phyloP scores from a whole-genome alignment of 192 early-diverging fungal species.

The Podila clonocystis region DNA sequence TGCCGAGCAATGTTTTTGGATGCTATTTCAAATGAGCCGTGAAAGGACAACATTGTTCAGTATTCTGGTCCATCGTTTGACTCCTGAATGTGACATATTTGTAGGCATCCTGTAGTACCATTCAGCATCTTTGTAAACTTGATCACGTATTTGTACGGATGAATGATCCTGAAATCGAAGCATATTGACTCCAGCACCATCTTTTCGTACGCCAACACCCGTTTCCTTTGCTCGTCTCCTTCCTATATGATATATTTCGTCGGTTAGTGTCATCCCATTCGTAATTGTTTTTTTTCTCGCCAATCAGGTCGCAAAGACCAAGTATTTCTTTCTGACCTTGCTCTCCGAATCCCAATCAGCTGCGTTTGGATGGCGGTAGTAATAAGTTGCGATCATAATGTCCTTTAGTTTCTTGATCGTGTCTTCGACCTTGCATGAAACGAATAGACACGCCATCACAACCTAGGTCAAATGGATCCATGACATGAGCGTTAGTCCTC shows the following conservation, averaged over 20 bases:
- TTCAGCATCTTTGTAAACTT: constrained; percentile 77
- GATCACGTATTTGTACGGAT: constrained; percentile 75
- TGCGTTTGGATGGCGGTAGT: constrained; percentile 57
- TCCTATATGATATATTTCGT: no score
- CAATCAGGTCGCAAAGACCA: not conserved
- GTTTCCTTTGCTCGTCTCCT: constrained; percentile 72
- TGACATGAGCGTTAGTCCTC: not conserved
- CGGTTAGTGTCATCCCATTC: not conserved
- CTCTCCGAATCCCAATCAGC: constrained; percentile 65
- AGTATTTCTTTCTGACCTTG: constrained; percentile 40
- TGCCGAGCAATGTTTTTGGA: constrained; percentile 57
- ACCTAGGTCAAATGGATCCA: constrained; percentile 12
- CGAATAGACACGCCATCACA: constrained; percentile 74
- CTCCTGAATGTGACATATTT: not conserved
- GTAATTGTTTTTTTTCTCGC: not conserved
- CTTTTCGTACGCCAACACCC: constrained; percentile 74
- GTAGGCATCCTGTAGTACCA: constrained; percentile 47
- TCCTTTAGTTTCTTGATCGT: constrained; percentile 87
- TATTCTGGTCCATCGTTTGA: not conserved
- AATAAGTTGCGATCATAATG: constrained; percentile 72
- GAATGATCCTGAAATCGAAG: constrained; percentile 83
- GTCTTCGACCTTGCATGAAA: constrained; percentile 89
- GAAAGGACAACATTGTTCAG: not conserved
- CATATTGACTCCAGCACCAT: constrained; percentile 80
- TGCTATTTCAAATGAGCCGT: constrained; percentile 18